A percentile compares a stretch with the other conserved stretches of the same genome.
Conservation (phyloP, 306 rosid genomes). For the Sindora glabra region DNA sequence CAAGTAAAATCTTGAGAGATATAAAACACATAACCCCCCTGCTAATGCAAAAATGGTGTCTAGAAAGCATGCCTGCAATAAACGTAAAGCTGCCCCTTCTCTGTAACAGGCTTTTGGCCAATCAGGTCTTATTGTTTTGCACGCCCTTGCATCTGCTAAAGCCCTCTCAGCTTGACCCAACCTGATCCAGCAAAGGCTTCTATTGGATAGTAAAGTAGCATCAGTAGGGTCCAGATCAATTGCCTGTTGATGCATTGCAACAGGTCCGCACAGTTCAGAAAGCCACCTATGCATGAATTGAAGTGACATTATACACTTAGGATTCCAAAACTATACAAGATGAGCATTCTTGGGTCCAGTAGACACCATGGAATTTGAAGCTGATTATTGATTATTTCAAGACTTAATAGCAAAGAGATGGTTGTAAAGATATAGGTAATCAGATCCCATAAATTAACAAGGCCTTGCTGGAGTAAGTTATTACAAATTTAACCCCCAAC, state of each 20-base stretch:
- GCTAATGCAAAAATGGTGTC: constrained; percentile 3
- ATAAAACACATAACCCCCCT: background rate
- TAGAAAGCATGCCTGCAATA: constrained; percentile 60
- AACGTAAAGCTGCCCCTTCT: constrained; percentile 92
- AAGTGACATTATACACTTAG: background rate
- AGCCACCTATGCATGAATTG: background rate
- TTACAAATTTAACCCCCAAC: background rate
- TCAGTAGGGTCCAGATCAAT: constrained; percentile 69
- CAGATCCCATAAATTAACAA: background rate
- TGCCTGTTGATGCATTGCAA: constrained; percentile 50
- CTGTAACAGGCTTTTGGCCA: constrained; percentile 96
- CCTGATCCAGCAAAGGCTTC: constrained; percentile 87
- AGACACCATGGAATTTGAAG: background rate
- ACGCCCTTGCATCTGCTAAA: constrained; percentile 80
- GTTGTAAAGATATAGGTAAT: background rate
- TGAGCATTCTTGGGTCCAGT: background rate
- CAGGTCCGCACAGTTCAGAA: background rate
- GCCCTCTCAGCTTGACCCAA: constrained; percentile 86
- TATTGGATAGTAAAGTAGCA: constrained; percentile 63
- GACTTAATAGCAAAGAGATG: too few species aligned
- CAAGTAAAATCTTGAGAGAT: constrained; percentile 7
- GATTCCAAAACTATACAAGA: background rate
- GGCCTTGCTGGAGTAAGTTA: background rate
- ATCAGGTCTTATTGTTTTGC: constrained; percentile 74
- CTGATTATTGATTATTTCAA: background rate